Percentiles rank a stretch among this genome's conserved stretches.
These are phyloP conservation scores for Penicillium pancosmium DNA, from an alignment of 495 filamentous ascomycete genomes.

Conservation along the genomic window DNA sequence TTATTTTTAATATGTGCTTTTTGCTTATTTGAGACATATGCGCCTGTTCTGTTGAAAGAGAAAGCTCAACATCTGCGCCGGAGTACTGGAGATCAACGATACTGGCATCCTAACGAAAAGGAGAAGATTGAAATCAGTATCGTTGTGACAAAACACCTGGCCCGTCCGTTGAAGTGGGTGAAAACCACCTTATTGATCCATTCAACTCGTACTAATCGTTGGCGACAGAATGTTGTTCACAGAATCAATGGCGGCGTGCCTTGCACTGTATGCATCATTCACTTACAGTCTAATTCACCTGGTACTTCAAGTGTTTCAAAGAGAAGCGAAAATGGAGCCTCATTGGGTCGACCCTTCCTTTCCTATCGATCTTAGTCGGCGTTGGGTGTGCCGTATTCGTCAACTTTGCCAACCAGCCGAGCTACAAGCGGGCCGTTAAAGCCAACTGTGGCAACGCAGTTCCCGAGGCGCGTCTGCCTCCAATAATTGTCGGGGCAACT, in stretches of 20 bases:
- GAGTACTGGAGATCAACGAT: slow-evolving; percentile 34
- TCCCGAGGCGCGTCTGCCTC: slow-evolving; percentile 38
- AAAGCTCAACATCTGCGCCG: slow-evolving; percentile 38
- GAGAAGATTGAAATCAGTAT: slow-evolving; percentile 37
- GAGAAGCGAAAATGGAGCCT: slow-evolving; percentile 12
- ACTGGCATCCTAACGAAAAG: slow-evolving; percentile 46
- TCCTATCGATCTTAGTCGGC: slow-evolving; percentile 1
- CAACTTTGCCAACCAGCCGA: slow-evolving; percentile 29
- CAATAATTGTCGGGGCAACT: slow-evolving; percentile 54
- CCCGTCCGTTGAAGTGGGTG: neutral
- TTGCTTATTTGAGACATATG: slow-evolving; percentile 39
- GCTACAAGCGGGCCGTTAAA: slow-evolving; percentile 27
- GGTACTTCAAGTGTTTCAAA: neutral
- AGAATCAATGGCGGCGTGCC: slow-evolving; percentile 43
- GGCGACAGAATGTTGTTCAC: slow-evolving; percentile 35
- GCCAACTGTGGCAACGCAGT: slow-evolving; percentile 27
- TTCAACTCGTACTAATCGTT: no score
- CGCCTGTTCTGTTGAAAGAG: slow-evolving; percentile 29
- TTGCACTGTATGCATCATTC: slow-evolving; percentile 43
- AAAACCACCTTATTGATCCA: neutral
- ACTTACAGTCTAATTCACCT: neutral
- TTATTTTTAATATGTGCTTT: slow-evolving; percentile 29
- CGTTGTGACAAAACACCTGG: slow-evolving; percentile 20
- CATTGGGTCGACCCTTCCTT: slow-evolving; percentile 14
- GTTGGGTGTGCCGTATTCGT: slow-evolving; percentile 25